phyloP scores from a whole-genome alignment of 805 yeast species.

The Suhomyces xylopsoci region DNA sequence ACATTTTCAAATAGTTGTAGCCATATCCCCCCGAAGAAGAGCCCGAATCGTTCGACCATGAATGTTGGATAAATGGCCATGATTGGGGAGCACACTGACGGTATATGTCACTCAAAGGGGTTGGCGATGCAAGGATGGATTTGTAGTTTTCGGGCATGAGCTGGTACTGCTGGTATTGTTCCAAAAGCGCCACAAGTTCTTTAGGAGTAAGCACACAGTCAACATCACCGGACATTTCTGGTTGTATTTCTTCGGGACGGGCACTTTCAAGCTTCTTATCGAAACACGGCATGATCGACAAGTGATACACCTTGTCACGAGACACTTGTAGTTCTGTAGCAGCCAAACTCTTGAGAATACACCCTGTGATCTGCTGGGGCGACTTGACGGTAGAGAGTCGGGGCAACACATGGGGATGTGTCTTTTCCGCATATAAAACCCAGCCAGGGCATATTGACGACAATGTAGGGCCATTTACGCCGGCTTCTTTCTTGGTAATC shows the following conservation, averaged over 20 bases:
- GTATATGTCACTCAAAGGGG: conserved; percentile 20
- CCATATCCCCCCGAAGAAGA: conserved; percentile 91
- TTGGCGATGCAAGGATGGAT: not conserved
- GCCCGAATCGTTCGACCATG: conserved; percentile 77
- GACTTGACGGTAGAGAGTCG: conserved; percentile 72
- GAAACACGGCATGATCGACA: conserved; percentile 94
- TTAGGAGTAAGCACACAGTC: conserved; percentile 93
- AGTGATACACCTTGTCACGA: conserved; percentile 59
- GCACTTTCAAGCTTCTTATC: conserved; percentile 96
- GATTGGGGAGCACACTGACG: conserved; percentile 46
- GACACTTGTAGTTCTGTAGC: conserved; percentile 27
- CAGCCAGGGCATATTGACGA: conserved; percentile 92
- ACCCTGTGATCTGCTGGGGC: conserved; percentile 92
- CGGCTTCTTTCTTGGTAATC: conserved; percentile 42
- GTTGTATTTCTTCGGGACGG: conserved; percentile 58
- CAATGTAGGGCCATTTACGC: conserved; percentile 47
- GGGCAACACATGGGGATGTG: conserved; percentile 82
- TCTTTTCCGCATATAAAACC: conserved; percentile 93
- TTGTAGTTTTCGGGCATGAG: conserved; percentile 16
- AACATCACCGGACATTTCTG: conserved; percentile 51
- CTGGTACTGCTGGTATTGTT: conserved; percentile 36
- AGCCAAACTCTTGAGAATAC: conserved; percentile 56
- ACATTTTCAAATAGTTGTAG: conserved; percentile 54
- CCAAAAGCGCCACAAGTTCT: conserved; percentile 73
- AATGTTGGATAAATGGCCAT: conserved; percentile 59